Evolutionary conservation across 2,329 filamentous ascomycete genomes (phyloP).

Genomic region (Colletotrichum liriopes): DNA sequence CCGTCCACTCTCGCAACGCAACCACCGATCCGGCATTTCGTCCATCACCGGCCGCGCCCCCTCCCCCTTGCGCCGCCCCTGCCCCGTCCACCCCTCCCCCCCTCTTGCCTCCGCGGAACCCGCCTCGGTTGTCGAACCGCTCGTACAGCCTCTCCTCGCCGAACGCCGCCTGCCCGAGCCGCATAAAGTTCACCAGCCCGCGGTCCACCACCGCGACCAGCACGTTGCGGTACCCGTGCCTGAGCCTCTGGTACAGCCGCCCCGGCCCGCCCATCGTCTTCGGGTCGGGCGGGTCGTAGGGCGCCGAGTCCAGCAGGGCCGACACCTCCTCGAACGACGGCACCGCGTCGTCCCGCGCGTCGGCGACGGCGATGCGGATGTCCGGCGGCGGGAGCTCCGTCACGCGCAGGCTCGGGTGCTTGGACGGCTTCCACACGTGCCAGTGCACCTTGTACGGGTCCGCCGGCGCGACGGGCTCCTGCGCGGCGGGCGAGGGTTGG

Average conservation of each 20-base stretch:
- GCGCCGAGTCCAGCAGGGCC: slow-evolving; percentile 80
- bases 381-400: slow-evolving; percentile 84
- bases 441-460: slow-evolving; percentile 82
- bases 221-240: slow-evolving; percentile 87
- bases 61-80: slow-evolving; percentile 57
- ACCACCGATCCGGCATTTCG: slow-evolving; percentile 26
- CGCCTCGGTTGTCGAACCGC: slow-evolving; percentile 61
- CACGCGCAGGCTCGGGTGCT: slow-evolving; percentile 79
- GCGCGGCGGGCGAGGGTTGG: slow-evolving; percentile 63
- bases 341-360: slow-evolving; percentile 79
- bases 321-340: slow-evolving; percentile 82
- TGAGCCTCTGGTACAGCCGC: slow-evolving; percentile 81
- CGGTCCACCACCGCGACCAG: slow-evolving; percentile 91
- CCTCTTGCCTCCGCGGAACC: slow-evolving; percentile 56
- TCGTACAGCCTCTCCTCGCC: slow-evolving; percentile 81
- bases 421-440: slow-evolving; percentile 83
- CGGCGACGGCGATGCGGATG: slow-evolving; percentile 87
- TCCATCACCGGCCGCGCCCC: slow-evolving; percentile 46
- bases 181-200: slow-evolving; percentile 89
- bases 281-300: slow-evolving; percentile 73
- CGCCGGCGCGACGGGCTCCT: slow-evolving; percentile 48
- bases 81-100: slow-evolving; percentile 60
- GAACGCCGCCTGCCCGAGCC: slow-evolving; percentile 86
- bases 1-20: not conserved
- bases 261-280: slow-evolving; percentile 57